These are phyloP conservation scores for Magnolia officinalis DNA, from an alignment of 164 flowering plant genomes.

Conservation along the genomic window DNA sequence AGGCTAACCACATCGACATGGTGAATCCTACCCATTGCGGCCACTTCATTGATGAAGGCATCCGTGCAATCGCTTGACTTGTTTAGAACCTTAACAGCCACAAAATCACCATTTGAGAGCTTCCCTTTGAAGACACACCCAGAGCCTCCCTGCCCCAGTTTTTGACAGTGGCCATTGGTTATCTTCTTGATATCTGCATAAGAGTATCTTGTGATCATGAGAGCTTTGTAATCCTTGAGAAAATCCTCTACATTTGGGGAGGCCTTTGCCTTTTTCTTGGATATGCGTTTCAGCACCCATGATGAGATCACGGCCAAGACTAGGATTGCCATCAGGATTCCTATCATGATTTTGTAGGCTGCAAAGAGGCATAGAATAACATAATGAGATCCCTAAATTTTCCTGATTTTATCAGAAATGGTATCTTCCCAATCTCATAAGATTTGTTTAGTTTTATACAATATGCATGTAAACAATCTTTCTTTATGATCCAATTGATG, in stretches of 20 bases:
- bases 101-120: constrained; percentile 1
- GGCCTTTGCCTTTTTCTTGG: neutral
- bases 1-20: constrained; percentile 50
- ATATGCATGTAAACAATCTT: neutral
- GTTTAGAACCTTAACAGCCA: constrained; percentile 7
- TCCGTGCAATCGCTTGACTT: neutral
- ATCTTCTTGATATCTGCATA: neutral
- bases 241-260: constrained; percentile 3
- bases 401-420: neutral
- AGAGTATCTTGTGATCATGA: neutral
- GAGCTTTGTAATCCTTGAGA: constrained; percentile 3
- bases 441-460: neutral
- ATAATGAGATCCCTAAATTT: neutral
- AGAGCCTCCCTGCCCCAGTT: constrained; percentile 11
- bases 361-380: neutral
- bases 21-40: constrained; percentile 57
- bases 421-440: neutral
- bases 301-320: neutral
- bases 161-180: neutral
- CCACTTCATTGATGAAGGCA: constrained; percentile 9
- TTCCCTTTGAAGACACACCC: constrained; percentile 7
- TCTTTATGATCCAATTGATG: neutral
- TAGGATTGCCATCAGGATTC: neutral
- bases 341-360: neutral
- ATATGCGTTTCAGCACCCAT: neutral